Conservation (phyloP, 148 eudicot genomes). For the Cornus controversa region DNA sequence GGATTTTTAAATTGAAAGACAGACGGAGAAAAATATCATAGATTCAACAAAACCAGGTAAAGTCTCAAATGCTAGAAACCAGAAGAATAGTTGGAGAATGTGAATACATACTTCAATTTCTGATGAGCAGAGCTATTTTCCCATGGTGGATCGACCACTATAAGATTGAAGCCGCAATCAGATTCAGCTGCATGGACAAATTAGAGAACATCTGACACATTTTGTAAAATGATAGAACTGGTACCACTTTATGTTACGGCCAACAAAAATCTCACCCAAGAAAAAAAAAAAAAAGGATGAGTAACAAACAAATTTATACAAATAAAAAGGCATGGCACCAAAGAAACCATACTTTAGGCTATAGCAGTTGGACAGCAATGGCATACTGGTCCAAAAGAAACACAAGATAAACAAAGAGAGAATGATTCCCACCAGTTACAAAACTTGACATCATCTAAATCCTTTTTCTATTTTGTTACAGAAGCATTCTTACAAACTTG, state of each 20-base stretch:
- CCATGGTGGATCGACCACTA: constrained; percentile 96
- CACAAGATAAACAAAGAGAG: background rate
- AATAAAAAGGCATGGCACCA: too few relatives aligned
- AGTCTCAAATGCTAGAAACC: background rate
- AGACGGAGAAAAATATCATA: background rate
- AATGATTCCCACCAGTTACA: background rate
- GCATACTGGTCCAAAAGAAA: background rate
- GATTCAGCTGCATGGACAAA: constrained; percentile 54
- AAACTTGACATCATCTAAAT: background rate
- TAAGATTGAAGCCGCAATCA: constrained; percentile 75
- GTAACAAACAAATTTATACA: too few relatives aligned
- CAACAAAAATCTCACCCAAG: background rate
- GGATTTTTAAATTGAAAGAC: background rate
- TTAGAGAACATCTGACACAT: constrained; percentile 5
- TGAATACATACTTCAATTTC: constrained; percentile 64
- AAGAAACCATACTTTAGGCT: background rate
- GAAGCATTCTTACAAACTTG: background rate
- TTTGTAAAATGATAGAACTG: background rate
- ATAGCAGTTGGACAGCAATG: background rate
- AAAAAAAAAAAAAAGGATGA: background rate
- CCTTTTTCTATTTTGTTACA: too few relatives aligned
- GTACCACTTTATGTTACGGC: too few relatives aligned
- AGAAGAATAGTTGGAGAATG: background rate
- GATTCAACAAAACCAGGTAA: background rate
- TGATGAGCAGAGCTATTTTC: constrained; percentile 93